phyloP scores from a whole-genome alignment of 2,329 filamentous ascomycete genomes.

The Zymoseptoria crescenta region DNA sequence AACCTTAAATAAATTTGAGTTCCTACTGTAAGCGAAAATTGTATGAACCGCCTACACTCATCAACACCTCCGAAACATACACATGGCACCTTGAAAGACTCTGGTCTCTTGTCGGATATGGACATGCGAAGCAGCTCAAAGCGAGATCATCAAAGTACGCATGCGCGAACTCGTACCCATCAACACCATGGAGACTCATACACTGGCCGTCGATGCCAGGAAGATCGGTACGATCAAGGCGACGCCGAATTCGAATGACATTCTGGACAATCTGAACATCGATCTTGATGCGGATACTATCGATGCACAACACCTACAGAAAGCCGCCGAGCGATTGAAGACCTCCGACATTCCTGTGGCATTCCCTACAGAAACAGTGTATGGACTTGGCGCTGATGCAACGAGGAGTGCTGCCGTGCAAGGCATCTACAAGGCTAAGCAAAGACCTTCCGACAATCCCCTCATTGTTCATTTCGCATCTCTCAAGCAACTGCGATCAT shows the following conservation, averaged over 20 bases:
- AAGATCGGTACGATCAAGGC: conserved; percentile 34
- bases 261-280: conserved; percentile 31
- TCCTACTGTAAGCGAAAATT: neutral
- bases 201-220: conserved; percentile 35
- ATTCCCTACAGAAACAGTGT: conserved; percentile 96
- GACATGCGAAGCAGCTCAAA: neutral
- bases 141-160: neutral
- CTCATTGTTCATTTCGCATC: conserved; percentile 89
- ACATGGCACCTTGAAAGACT: neutral
- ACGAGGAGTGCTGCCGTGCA: conserved; percentile 74
- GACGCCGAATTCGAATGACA: conserved; percentile 20
- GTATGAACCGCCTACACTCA: conserved; percentile 4
- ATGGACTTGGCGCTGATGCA: conserved; percentile 92
- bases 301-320: conserved; percentile 48
- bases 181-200: conserved; percentile 27
- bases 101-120: neutral
- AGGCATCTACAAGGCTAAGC: conserved; percentile 90
- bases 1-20: neutral
- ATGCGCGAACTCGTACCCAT: neutral
- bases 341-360: conserved; percentile 69
- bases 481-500: conserved; percentile 60
- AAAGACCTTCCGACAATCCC: conserved; percentile 85
- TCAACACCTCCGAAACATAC: neutral
- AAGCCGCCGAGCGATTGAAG: conserved; percentile 60
- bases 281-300: conserved; percentile 27